Evolutionary conservation across 192 early-diverging fungal genomes (phyloP).

Genomic region (Podila epigama): DNA sequence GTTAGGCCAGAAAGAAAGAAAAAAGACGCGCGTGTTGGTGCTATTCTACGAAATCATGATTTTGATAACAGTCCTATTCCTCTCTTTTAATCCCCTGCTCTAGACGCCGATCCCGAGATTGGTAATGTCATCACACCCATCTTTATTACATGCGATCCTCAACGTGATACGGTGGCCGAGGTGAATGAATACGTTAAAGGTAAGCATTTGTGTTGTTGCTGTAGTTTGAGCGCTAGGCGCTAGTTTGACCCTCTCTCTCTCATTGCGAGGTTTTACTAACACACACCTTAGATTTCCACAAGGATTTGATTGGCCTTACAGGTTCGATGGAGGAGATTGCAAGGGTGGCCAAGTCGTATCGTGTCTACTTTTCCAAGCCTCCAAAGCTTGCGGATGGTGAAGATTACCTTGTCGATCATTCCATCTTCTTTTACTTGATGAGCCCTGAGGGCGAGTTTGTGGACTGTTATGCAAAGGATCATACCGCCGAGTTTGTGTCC

Average conservation of each 20-base stretch:
- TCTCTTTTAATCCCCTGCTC: not conserved
- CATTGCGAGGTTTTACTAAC: too few relatives aligned
- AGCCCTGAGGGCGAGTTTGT: conserved; percentile 90
- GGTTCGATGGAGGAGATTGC: conserved; percentile 86
- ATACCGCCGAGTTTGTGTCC: conserved; percentile 68
- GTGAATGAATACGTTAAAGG: conserved; percentile 77
- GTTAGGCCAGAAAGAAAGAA: not conserved
- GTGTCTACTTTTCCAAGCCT: conserved; percentile 95
- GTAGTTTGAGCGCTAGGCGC: too few relatives aligned
- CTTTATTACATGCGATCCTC: conserved; percentile 97
- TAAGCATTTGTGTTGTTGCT: not conserved
- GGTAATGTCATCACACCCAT: conserved; percentile 77
- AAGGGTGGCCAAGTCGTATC: conserved; percentile 85
- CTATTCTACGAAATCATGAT: too few relatives aligned
- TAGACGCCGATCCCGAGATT: conserved; percentile 59
- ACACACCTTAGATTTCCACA: conserved; percentile 97
- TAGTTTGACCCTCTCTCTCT: too few relatives aligned
- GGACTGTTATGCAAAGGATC: conserved; percentile 89
- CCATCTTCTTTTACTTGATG: conserved; percentile 98
- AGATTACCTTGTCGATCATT: conserved; percentile 98
- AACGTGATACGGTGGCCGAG: conserved; percentile 85
- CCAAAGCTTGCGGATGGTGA: conserved; percentile 78
- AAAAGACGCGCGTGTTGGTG: too few relatives aligned
- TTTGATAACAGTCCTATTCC: not conserved
- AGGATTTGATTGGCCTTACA: conserved; percentile 91